Percentiles rank a stretch among this genome's conserved stretches.
phyloP scores from a whole-genome alignment of 306 rosid species.

The Hylodesmum podocarpum region DNA sequence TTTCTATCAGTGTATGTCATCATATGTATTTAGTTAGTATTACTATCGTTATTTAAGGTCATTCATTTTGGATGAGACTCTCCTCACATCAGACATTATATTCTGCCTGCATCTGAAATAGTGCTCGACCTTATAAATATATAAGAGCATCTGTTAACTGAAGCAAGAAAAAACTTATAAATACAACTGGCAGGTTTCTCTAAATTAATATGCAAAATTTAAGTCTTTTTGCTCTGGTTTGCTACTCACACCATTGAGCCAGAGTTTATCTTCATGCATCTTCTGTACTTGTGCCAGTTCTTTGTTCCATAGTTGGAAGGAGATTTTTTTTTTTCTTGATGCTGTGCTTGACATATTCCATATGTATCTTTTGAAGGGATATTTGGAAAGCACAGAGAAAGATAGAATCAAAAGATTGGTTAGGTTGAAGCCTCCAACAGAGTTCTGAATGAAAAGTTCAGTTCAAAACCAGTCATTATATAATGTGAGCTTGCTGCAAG shows the following conservation, averaged over 20 bases:
- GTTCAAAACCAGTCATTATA: background rate
- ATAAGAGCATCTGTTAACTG: background rate
- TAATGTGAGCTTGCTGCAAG: background rate
- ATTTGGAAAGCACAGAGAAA: constrained; percentile 84
- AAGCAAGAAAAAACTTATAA: background rate
- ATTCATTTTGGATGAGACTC: background rate
- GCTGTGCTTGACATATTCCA: constrained; percentile 22
- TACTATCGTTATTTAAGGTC: constrained; percentile 1
- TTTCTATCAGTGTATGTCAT: background rate
- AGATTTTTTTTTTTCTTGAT: background rate
- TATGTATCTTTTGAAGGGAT: constrained; percentile 56
- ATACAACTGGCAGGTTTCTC: background rate
- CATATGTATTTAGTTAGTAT: background rate
- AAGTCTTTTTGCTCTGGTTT: background rate
- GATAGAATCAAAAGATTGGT: constrained; percentile 86
- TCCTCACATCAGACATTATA: constrained; percentile 14
- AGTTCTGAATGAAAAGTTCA: constrained; percentile 46
- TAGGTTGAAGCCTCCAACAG: constrained; percentile 86
- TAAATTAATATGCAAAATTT: background rate
- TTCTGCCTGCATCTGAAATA: constrained; percentile 4
- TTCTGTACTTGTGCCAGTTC: background rate
- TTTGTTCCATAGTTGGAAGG: background rate
- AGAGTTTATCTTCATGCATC: background rate
- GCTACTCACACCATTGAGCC: background rate
- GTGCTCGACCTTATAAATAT: background rate